A percentile compares a stretch with the other conserved stretches of the same genome.
Evolutionary conservation across 2,329 filamentous ascomycete genomes (phyloP).

Genomic region (Sporothrix pseudoabietina): DNA sequence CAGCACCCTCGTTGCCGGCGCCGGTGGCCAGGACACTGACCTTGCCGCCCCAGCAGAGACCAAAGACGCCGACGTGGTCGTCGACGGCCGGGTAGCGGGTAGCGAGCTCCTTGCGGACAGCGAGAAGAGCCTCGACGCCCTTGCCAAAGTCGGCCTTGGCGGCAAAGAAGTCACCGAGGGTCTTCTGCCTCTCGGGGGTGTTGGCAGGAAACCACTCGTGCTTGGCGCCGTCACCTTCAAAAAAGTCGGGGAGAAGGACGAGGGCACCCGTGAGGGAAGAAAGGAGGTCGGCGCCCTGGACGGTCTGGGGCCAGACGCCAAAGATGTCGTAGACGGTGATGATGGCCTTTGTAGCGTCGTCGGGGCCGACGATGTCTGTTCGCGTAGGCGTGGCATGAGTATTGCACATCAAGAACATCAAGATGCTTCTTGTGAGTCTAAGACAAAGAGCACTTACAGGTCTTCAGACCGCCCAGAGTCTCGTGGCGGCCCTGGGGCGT

Average conservation of each 20-base stretch:
- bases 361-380: constrained; percentile 44
- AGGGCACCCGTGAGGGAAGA: constrained; percentile 44
- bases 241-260: constrained; percentile 47
- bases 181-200: constrained; percentile 48
- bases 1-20: constrained; percentile 42
- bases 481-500: constrained; percentile 47
- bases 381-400: not conserved
- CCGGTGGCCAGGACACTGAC: constrained; percentile 46
- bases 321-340: constrained; percentile 55
- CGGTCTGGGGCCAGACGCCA: constrained; percentile 48
- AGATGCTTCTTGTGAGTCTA: no score
- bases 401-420: not conserved
- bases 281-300: constrained; percentile 53
- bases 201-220: constrained; percentile 45
- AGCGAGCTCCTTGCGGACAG: constrained; percentile 41
- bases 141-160: constrained; percentile 39
- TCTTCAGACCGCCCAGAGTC: constrained; percentile 46
- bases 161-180: constrained; percentile 25
- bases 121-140: constrained; percentile 41
- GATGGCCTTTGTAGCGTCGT: constrained; percentile 44
- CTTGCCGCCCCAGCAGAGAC: constrained; percentile 56
- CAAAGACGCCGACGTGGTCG: constrained; percentile 49
- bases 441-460: constrained; percentile 41
- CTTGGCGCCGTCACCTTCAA: constrained; percentile 44
- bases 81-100: constrained; percentile 43